phyloP scores from a whole-genome alignment of 345 rosid genomes.

The Clarkia xantiana region DNA sequence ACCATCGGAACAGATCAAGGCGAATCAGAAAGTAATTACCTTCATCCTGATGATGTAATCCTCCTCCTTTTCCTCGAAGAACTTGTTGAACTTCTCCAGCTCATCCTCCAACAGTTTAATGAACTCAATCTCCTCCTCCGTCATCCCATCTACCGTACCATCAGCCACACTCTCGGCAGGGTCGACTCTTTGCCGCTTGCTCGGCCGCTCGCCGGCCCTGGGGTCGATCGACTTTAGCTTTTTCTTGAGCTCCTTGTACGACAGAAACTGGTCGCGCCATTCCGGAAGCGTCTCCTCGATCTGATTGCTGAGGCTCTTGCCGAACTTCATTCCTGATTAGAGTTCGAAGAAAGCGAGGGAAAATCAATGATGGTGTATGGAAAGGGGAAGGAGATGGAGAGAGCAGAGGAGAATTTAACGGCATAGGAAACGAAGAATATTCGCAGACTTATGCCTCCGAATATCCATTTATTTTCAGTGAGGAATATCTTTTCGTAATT shows the following conservation, averaged over 20 bases:
- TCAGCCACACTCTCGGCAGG: constrained; percentile 8
- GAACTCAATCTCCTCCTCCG: constrained; percentile 60
- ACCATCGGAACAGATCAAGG: neutral
- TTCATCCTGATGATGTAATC: constrained; percentile 83
- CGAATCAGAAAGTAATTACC: constrained; percentile 20
- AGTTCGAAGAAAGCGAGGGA: too few species aligned
- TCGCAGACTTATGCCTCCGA: too few species aligned
- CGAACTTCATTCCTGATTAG: constrained; percentile 51
- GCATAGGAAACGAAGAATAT: too few species aligned
- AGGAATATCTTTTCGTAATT: too few species aligned
- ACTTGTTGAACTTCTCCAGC: constrained; percentile 77
- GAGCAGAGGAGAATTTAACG: too few species aligned
- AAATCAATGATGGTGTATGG: too few species aligned
- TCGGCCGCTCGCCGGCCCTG: constrained; percentile 28
- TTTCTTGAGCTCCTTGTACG: constrained; percentile 95
- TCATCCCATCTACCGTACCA: constrained; percentile 22
- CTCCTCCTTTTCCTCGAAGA: constrained; percentile 93
- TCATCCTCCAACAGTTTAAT: constrained; percentile 55
- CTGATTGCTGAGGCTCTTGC: constrained; percentile 90
- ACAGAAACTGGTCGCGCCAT: constrained; percentile 88
- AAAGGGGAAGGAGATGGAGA: too few species aligned
- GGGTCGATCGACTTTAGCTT: constrained; percentile 55
- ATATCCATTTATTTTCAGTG: too few species aligned
- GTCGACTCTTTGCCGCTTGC: constrained; percentile 36
- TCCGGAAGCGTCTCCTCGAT: constrained; percentile 86